phyloP scores from a whole-genome alignment of 139 green algal species.

The Zygnema cylindricum region DNA sequence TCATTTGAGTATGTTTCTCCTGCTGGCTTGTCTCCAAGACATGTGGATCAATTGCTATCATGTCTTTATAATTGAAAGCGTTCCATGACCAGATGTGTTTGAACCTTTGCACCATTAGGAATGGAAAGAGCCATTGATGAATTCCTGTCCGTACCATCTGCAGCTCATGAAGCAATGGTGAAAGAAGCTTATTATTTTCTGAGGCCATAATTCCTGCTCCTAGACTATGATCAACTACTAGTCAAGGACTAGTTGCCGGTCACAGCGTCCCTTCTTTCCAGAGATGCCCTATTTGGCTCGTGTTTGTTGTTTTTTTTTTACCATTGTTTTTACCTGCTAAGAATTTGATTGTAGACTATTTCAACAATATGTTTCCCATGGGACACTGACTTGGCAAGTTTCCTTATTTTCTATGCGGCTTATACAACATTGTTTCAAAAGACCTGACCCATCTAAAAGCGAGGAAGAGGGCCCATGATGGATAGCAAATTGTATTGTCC shows the following conservation, averaged over 20 bases:
- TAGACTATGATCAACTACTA: not conserved
- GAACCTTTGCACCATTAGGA: not conserved
- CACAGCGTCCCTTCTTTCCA: not conserved
- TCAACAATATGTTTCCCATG: not conserved
- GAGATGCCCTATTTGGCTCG: not conserved
- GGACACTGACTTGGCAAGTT: not conserved
- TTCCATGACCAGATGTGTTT: not conserved
- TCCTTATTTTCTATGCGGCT: not conserved
- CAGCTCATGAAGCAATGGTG: not conserved
- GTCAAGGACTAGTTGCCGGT: not conserved
- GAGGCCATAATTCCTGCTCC: slow-evolving; percentile 4
- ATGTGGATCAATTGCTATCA: not conserved
- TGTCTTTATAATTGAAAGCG: not conserved
- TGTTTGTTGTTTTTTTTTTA: not conserved
- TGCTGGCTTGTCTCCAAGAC: no score
- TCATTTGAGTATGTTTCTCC: no score
- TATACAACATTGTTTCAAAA: not conserved
- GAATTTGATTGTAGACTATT: not conserved
- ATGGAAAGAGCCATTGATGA: not conserved
- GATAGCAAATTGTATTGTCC: not conserved
- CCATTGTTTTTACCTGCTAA: not conserved
- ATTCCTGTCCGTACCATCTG: slow-evolving; percentile 24
- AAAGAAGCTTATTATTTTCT: not conserved
- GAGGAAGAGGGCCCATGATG: not conserved
- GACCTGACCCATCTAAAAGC: not conserved